Conservation (phyloP, 306 rosid genomes). For the Lagenaria siceraria region DNA sequence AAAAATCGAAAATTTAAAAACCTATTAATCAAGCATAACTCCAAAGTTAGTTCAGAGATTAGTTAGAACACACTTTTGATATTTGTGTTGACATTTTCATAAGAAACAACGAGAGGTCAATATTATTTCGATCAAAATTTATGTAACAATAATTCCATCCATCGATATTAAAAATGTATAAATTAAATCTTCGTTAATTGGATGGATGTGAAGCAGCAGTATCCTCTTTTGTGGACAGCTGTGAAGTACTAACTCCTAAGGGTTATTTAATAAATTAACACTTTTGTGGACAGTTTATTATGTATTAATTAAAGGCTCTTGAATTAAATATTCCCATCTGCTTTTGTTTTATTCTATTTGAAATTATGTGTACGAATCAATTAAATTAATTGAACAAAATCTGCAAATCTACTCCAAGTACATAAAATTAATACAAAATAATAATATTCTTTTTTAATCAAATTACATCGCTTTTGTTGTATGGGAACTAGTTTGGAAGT, state of each 20-base stretch:
- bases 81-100: neutral
- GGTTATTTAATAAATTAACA: neutral
- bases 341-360: neutral
- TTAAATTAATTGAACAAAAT: neutral
- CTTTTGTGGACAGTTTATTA: neutral
- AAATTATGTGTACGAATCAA: neutral
- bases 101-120: neutral
- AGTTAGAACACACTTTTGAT: neutral
- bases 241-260: neutral
- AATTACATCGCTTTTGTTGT: neutral
- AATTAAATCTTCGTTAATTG: neutral
- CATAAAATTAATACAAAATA: neutral
- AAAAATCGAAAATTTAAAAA: too few relatives aligned
- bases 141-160: neutral
- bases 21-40: too few relatives aligned
- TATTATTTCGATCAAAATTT: neutral
- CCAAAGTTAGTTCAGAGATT: too few relatives aligned
- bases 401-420: conserved; percentile 3
- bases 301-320: neutral
- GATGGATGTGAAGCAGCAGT: neutral
- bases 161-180: neutral
- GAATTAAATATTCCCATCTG: neutral
- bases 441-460: too few relatives aligned
- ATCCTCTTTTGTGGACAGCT: neutral
- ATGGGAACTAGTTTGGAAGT: neutral